A percentile compares a stretch with the other conserved stretches of the same genome.
These are phyloP conservation scores for Oxytropis ochrocephala DNA, from an alignment of 306 rosid genomes.

Conservation along the genomic window DNA sequence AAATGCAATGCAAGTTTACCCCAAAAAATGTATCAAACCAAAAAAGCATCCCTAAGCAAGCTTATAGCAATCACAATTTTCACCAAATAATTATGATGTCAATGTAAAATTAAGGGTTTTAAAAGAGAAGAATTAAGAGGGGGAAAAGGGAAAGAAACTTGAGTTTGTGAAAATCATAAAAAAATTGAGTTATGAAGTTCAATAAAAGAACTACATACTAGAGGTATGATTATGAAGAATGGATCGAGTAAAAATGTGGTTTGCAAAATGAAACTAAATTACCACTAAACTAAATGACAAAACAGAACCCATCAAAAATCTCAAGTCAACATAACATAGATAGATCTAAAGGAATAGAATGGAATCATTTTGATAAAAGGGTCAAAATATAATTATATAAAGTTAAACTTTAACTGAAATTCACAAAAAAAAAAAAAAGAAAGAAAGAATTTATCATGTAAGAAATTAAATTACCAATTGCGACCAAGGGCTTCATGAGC, in stretches of 20 bases:
- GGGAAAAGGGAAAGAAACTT: neutral
- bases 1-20: too few species aligned
- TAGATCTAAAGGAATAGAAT: constrained; percentile 31
- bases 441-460: neutral
- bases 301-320: too few species aligned
- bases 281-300: neutral
- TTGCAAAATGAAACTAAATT: neutral
- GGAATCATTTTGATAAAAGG: constrained; percentile 8
- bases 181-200: neutral
- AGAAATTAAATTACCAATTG: constrained; percentile 64
- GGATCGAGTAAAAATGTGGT: constrained; percentile 5
- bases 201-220: neutral
- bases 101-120: neutral
- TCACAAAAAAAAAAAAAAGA: constrained; percentile 2
- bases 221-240: neutral
- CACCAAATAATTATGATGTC: neutral
- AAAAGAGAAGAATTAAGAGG: neutral
- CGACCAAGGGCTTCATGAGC: constrained; percentile 93
- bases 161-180: neutral
- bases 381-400: neutral
- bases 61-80: constrained; percentile 1
- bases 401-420: neutral
- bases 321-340: constrained; percentile 10
- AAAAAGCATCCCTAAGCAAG: neutral
- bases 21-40: neutral